Conservation (phyloP, 78 protist genomes). For the Dictyostelium discoideum region dicty_2.7 NC_007088.5:3075501-3076000, state of each 20-base stretch:
- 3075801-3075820: slow-evolving; percentile 6
- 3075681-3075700: no score
- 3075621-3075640: no score
- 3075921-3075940: background rate
- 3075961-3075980: background rate
- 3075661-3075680: no score
- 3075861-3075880: background rate
- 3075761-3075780: background rate
- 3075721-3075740: no score
- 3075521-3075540: slow-evolving; percentile 56
- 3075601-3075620: no score
- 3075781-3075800: background rate
- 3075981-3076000: slow-evolving; percentile 60
- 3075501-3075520: slow-evolving; percentile 22
- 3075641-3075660: no score
- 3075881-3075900: background rate
- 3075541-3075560: background rate
- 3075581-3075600: no score
- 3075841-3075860: slow-evolving; percentile 45
- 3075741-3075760: no score
- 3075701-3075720: no score
- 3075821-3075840: slow-evolving; percentile 34
- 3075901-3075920: background rate
- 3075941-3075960: background rate
- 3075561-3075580: no score